Conservation (phyloP, 768 basidiomycete species). For the Lactarius evosmus region DNA sequence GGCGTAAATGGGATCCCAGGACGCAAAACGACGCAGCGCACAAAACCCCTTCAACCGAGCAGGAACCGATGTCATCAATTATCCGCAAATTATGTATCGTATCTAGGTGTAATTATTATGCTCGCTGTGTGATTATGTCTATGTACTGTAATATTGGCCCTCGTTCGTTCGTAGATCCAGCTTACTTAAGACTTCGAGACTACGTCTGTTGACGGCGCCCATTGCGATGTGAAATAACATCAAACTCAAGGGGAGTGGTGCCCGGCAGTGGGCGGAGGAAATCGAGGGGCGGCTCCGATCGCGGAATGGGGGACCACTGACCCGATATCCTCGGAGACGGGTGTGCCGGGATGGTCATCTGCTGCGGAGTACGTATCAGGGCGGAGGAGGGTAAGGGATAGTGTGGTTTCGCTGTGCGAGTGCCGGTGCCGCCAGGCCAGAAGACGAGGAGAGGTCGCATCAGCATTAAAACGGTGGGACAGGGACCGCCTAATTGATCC, state of each 20-base stretch:
- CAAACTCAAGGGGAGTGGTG: neutral
- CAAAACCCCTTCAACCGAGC: neutral
- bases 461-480: neutral
- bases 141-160: neutral
- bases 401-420: neutral
- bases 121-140: neutral
- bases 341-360: neutral
- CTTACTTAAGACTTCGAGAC: constrained; percentile 23
- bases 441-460: neutral
- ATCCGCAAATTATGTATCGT: neutral
- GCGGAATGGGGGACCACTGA: neutral
- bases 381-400: neutral
- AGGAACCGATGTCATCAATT: neutral
- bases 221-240: constrained; percentile 15
- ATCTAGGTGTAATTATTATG: neutral
- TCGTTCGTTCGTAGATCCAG: neutral
- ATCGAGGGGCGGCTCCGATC: constrained; percentile 2
- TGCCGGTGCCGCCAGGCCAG: neutral
- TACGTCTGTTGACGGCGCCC: constrained; percentile 26
- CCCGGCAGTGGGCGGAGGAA: neutral
- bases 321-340: neutral
- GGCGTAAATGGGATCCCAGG: neutral
- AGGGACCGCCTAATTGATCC: neutral
- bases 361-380: neutral
- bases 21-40: too few relatives aligned